A percentile compares a stretch with the other conserved stretches of the same genome.
Conservation (phyloP, 2,329 filamentous ascomycete species). For the Alternaria novae-zelandiae region DNA sequence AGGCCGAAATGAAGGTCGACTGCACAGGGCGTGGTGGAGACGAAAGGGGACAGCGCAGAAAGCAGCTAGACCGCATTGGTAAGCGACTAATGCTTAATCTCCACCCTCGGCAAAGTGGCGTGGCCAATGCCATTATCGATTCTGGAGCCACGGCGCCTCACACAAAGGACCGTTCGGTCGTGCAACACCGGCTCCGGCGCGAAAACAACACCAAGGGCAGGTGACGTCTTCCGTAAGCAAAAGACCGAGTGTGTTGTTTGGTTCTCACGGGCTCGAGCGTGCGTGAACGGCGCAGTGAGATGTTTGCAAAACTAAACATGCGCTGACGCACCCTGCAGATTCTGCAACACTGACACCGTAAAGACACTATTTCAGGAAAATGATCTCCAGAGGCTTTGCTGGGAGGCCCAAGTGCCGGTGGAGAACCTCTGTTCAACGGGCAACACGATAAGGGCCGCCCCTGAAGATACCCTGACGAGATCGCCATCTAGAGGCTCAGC, state of each 20-base stretch:
- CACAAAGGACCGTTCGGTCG: conserved; percentile 9
- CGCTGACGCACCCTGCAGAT: conserved; percentile 20
- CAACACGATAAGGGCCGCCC: conserved; percentile 19
- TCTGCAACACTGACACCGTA: conserved; percentile 28
- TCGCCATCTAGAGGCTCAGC: conserved; percentile 10
- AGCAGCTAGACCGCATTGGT: conserved; percentile 15
- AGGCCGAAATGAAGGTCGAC: conserved; percentile 33
- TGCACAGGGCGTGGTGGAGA: conserved; percentile 11
- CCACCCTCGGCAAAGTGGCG: conserved; percentile 18
- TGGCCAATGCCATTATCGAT: conserved; percentile 20
- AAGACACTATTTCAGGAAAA: conserved; percentile 15
- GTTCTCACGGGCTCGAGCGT: conserved; percentile 4
- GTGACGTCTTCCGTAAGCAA: conserved; percentile 1
- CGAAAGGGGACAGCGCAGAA: conserved; percentile 10
- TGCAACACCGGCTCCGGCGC: conserved; percentile 10
- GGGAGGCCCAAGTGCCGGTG: conserved; percentile 12
- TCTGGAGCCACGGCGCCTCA: conserved; percentile 13
- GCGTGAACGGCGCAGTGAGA: conserved; percentile 12
- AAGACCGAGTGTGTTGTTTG: conserved; percentile 2
- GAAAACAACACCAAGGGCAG: not conserved
- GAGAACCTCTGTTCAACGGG: conserved; percentile 17
- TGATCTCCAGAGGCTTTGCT: conserved; percentile 19
- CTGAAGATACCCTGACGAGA: conserved; percentile 18
- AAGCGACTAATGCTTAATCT: conserved; percentile 24
- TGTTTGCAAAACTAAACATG: conserved; percentile 16